Evolutionary conservation across 345 rosid species (phyloP).

Genomic region (Cardamine chenopodiifolia): DNA sequence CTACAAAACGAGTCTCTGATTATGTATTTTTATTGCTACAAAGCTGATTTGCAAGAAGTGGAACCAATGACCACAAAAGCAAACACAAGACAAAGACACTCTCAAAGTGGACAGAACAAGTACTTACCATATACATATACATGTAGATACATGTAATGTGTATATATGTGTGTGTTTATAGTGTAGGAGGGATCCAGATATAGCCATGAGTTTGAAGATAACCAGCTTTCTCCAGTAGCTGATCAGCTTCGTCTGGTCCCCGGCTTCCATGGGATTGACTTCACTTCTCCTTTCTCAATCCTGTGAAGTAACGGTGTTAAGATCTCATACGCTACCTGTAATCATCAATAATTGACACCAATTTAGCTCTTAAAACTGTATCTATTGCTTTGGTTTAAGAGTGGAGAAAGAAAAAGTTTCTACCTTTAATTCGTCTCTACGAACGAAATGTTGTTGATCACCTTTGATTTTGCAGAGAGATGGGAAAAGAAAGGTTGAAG

Average conservation of each 20-base stretch:
- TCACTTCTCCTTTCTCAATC: slow-evolving; percentile 74
- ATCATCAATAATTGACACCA: slow-evolving; percentile 14
- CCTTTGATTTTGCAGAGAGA: slow-evolving; percentile 67
- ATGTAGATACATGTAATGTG: slow-evolving; percentile 6
- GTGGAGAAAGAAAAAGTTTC: slow-evolving; percentile 1
- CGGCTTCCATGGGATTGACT: slow-evolving; percentile 80
- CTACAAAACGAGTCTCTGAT: background rate
- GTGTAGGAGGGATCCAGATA: slow-evolving; percentile 90
- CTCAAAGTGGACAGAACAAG: slow-evolving; percentile 16
- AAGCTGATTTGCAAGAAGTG: background rate
- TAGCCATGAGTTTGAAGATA: slow-evolving; percentile 91
- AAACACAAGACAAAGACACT: background rate
- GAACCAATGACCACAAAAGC: background rate
- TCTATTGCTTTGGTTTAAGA: background rate
- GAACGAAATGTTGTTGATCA: slow-evolving; percentile 97
- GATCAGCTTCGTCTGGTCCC: slow-evolving; percentile 84
- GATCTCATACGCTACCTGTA: slow-evolving; percentile 91
- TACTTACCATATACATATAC: slow-evolving; percentile 7
- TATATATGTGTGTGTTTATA: slow-evolving; percentile 40
- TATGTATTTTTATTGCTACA: slow-evolving; percentile 4
- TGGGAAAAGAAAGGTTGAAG: background rate
- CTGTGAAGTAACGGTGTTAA: slow-evolving; percentile 90
- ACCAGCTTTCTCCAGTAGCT: slow-evolving; percentile 69
- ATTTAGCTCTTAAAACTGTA: background rate
- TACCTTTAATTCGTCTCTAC: slow-evolving; percentile 93